Evolutionary conservation across 1,139 yeast species (phyloP).

Genomic region (Candida tetrigidarum): DNA sequence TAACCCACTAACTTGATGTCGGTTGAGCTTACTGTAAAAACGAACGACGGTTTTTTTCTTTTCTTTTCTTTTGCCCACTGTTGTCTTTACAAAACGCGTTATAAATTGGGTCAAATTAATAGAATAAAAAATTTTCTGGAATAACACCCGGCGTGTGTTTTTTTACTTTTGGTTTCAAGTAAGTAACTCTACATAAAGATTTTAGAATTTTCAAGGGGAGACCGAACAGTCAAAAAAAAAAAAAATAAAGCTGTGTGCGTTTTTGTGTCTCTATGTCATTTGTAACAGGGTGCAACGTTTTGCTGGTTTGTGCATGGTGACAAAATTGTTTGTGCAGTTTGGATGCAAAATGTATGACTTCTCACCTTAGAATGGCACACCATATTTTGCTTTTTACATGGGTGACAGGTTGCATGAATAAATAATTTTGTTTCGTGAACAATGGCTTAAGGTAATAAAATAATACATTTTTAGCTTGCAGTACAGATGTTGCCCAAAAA

Average conservation of each 20-base stretch:
- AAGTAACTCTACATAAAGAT: no score
- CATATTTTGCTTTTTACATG: background rate
- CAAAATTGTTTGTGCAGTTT: background rate
- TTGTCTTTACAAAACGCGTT: background rate
- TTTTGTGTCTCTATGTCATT: background rate
- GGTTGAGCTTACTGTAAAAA: no score
- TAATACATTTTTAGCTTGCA: no score
- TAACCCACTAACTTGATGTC: no score
- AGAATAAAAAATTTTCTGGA: background rate
- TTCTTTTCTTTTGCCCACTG: no score
- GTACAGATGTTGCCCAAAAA: background rate
- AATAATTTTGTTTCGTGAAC: background rate
- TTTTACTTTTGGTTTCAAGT: no score
- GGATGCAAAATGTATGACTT: constrained; percentile 5
- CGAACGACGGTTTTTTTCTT: no score
- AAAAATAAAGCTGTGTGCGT: no score
- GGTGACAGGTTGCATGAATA: constrained; percentile 5
- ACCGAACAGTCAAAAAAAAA: no score
- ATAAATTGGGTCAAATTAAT: no score
- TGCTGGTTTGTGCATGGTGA: background rate
- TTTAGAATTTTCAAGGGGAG: background rate
- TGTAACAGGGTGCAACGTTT: background rate
- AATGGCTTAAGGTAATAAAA: no score
- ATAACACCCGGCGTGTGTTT: background rate
- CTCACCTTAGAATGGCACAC: no score